These are phyloP conservation scores for Populus hybrid DNA, from an alignment of 441 rosid genomes.

Conservation along the genomic window DNA sequence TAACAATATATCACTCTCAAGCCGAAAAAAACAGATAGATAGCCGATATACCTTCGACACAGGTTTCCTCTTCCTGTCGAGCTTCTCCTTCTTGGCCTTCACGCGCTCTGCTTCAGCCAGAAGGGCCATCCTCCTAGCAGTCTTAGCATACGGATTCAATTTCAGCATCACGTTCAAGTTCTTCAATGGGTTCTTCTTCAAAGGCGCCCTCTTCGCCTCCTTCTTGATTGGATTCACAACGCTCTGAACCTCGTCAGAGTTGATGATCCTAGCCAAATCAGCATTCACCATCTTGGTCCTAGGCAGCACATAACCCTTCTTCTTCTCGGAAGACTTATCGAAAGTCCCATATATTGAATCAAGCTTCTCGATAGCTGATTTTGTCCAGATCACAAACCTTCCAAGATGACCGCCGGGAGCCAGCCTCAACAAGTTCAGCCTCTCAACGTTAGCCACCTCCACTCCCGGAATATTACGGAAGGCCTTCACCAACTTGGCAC, in stretches of 20 bases:
- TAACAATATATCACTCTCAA: background rate
- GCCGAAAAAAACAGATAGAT: background rate
- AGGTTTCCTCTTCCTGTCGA: constrained; percentile 70
- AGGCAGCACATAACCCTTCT: constrained; percentile 82
- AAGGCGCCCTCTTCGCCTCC: constrained; percentile 65
- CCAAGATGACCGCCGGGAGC: constrained; percentile 99
- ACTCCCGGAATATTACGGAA: constrained; percentile 90
- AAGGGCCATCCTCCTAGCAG: constrained; percentile 86
- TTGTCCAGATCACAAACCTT: constrained; percentile 90
- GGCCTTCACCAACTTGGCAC: constrained; percentile 80
- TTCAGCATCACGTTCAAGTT: constrained; percentile 73
- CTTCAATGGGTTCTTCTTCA: constrained; percentile 96
- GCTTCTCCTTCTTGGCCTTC: constrained; percentile 95
- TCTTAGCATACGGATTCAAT: constrained; percentile 89
- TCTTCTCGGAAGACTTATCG: constrained; percentile 78
- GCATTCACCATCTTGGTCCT: constrained; percentile 92
- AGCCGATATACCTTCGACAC: constrained; percentile 57
- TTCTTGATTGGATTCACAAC: constrained; percentile 78
- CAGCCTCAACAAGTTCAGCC: constrained; percentile 74
- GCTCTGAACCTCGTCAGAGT: constrained; percentile 95
- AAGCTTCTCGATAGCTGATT: constrained; percentile 85
- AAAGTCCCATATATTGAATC: constrained; percentile 81
- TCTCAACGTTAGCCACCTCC: constrained; percentile 78
- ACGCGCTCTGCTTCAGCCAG: constrained; percentile 89
- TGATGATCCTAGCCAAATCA: constrained; percentile 85